Base-by-base conservation (phyloP, 768 basidiomycete species). In the Xerocomus spinulosus region DNA sequence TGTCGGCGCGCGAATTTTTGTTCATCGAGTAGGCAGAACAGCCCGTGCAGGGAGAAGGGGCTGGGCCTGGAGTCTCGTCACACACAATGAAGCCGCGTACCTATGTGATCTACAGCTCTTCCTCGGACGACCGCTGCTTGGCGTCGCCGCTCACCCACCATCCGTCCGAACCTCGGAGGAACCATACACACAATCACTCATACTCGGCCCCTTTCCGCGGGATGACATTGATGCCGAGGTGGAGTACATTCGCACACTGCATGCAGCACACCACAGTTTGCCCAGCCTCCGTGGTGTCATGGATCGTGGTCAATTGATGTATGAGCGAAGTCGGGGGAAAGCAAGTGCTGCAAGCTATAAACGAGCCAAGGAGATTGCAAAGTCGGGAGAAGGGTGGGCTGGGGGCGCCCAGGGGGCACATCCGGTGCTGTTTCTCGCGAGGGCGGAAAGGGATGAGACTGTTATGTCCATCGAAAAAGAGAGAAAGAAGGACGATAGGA, bases 1-100 rank as follows among this genome's bases (percentile, higher is more conserved):
- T 1, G 87, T 92, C 50, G 92, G 94, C 20, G 82, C 92, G 2
- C 75, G 94, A 48, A 83, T 96, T 10, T 99, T 97, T 56, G 84
- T 99, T 0, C 96, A 99, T 67, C 88, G 96, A 49, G 95, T 98
- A 20, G 96, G 96, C 38, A 82, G 96, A 50, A 97, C 96, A 5
- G 96, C 96, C 6, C 80, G 96, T 60, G 95, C 95, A 1, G 96
- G 96, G 13, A 77, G 93, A 46, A 85, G 83, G 61, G 96, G 96
- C 26, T 92, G 92, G 87, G 95, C 95, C 2, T 97, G 92, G 90
- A 92, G 90, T 3, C 91, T 99, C 61, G 76, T 96, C 45, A 88
- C 89, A 4, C 79, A 85, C 59, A 61, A 77, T 12, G 96, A 99
- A 59, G 74, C 97, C 26, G 93, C 94, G 0, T 89, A 88, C 69